Conservation (phyloP, 352 stramenopile species). For the Globisporangium iwayamae region DNA sequence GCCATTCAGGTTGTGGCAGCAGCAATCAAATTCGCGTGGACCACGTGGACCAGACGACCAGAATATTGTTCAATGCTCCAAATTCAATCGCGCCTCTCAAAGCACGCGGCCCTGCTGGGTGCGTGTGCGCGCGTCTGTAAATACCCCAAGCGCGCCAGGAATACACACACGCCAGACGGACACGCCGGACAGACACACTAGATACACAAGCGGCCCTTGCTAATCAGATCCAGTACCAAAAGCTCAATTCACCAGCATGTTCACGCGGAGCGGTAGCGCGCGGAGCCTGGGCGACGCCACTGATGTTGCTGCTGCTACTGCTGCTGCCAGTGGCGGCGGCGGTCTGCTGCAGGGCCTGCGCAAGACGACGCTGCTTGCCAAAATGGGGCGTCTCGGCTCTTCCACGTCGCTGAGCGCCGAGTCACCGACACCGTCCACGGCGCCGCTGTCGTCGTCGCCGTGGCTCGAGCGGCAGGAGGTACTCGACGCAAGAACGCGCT, state of each 20-base stretch:
- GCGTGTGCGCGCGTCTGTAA: neutral
- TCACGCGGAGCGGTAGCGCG: conserved; percentile 8
- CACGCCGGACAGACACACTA: neutral
- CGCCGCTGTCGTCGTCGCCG: conserved; percentile 18
- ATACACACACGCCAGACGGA: neutral
- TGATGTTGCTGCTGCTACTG: neutral
- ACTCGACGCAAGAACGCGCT: conserved; percentile 10
- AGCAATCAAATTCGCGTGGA: neutral
- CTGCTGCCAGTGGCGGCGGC: conserved; percentile 8
- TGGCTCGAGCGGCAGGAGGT: conserved; percentile 25
- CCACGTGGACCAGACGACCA: too few species aligned
- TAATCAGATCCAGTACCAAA: neutral
- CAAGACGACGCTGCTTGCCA: conserved; percentile 52
- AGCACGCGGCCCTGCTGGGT: neutral
- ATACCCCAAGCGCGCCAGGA: conserved; percentile 1
- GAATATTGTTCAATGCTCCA: too few species aligned
- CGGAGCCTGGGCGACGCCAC: neutral
- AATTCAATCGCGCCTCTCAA: neutral
- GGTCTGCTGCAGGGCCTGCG: conserved; percentile 51
- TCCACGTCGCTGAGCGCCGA: conserved; percentile 6
- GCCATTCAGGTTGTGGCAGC: neutral
- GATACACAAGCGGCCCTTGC: too few species aligned
- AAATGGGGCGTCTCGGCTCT: conserved; percentile 46
- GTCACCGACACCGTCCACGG: conserved; percentile 6
- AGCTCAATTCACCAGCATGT: conserved; percentile 6